Conservation (phyloP, 139 green algal species). For the Zygnema circumcarinatum region DNA sequence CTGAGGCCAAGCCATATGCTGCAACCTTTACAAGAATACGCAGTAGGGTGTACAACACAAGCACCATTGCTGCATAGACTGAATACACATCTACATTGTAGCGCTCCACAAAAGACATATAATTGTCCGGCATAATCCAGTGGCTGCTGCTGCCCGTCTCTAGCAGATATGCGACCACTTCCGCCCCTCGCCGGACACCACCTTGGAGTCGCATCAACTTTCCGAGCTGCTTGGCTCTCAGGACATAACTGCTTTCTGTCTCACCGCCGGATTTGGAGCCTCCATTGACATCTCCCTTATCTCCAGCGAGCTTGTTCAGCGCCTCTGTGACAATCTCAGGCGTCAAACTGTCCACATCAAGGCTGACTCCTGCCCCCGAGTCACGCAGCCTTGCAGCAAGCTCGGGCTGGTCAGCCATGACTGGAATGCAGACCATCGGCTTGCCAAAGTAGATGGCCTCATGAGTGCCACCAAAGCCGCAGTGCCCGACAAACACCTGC, state of each 20-base stretch:
- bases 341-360: conserved; percentile 1
- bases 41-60: neutral
- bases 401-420: conserved; percentile 4
- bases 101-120: neutral
- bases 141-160: neutral
- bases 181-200: neutral
- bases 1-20: neutral
- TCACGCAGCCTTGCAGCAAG: neutral
- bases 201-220: conserved; percentile 13
- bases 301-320: neutral
- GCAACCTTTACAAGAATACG: neutral
- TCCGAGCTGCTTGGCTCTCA: neutral
- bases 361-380: neutral
- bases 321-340: neutral
- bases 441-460: conserved; percentile 7
- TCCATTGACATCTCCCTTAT: neutral
- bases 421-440: conserved; percentile 7
- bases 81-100: neutral
- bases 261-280: neutral
- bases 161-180: neutral
- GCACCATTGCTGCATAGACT: neutral
- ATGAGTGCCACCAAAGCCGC: conserved; percentile 5
- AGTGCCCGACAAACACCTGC: conserved; percentile 4
- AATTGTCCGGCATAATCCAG: neutral
- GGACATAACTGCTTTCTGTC: neutral